Evolutionary conservation across 192 early-diverging fungal species (phyloP), one percentile per base, ranked within the genome.

Genomic region (Linnemannia zychae): DNA sequence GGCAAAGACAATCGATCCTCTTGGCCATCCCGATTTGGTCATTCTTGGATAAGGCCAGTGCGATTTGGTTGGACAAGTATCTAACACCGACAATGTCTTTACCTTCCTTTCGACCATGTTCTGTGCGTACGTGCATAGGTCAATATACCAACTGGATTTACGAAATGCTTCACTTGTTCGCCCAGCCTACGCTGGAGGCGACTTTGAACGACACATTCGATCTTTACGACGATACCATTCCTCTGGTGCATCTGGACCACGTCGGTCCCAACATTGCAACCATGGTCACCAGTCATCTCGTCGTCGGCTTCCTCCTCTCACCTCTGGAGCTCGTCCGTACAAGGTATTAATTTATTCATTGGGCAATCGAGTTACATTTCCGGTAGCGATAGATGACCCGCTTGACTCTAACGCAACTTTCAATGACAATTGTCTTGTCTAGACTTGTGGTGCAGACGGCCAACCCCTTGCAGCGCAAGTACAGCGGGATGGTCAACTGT

Each of bases 321-420:
- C 98, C 98, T 17, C 88, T 99, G 65, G 98, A 99, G 80, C 88
- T 99, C n/a, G 92, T 96, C 52, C 92, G 94, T 66, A 98, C 98
- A 33, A 88, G 96, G 95, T 96, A 91, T 73, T 38, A 68, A 48
- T 33, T 7, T 1, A 20, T 34, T 76, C 20, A 24, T 6, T 17
- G 5, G 22, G 1, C 1, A 38, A 68, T 2, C 9, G 31, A 68
- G 37, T 38, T 36, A n/a, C 4, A 36, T 67, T 38, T 7, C 20
- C 17, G 7, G 31, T 12, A 22, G 37, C 20, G 22, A 18, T 9
- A 17, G 7, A 11, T 68, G 17, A 38, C 18, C 17, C 22, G 15
- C 18, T 36, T 20, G 20, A 36, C 1, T 6, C 37, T n/a, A 33
- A 36, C 17, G 36, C 5, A 57, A 2, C 53, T 31, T 63, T 60